Conservation (phyloP, 306 rosid genomes). For the Hippophae gyantsensis region DNA sequence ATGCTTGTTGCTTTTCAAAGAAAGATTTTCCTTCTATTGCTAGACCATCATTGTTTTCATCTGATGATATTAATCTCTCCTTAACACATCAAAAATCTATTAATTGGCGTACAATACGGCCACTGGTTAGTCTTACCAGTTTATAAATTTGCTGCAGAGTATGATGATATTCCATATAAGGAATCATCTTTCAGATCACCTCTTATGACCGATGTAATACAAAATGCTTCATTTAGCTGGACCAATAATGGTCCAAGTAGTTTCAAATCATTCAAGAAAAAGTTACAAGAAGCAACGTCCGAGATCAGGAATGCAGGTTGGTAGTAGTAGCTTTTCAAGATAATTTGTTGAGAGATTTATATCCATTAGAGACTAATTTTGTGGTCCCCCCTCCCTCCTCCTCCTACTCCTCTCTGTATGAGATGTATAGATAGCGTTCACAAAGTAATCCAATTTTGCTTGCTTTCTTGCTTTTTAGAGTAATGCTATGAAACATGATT, state of each 20-base stretch:
- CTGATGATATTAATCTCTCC: too few relatives aligned
- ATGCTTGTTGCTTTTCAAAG: too few relatives aligned
- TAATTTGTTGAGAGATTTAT: neutral
- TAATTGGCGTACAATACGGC: neutral
- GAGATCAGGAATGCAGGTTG: conserved; percentile 22
- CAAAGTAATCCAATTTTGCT: too few relatives aligned
- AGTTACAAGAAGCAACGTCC: conserved; percentile 33
- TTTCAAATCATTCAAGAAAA: conserved; percentile 33
- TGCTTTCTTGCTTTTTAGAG: too few relatives aligned
- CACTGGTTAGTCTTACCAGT: neutral
- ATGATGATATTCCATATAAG: conserved; percentile 29
- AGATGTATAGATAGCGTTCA: too few relatives aligned
- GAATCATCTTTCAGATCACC: conserved; percentile 23
- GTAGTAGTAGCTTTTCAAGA: conserved; percentile 1
- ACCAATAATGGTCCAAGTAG: conserved; percentile 11
- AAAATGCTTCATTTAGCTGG: conserved; percentile 27
- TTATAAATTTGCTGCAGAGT: conserved; percentile 22
- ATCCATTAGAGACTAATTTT: too few relatives aligned
- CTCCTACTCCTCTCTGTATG: too few relatives aligned
- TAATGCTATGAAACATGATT: too few relatives aligned
- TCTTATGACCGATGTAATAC: conserved; percentile 16
- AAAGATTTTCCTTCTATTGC: too few relatives aligned
- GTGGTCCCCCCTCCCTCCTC: too few relatives aligned
- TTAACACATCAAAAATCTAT: neutral
- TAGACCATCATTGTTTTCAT: too few relatives aligned